Conservation (phyloP, 139 green algal genomes). For the Diplosphaera chodatii region DNA sequence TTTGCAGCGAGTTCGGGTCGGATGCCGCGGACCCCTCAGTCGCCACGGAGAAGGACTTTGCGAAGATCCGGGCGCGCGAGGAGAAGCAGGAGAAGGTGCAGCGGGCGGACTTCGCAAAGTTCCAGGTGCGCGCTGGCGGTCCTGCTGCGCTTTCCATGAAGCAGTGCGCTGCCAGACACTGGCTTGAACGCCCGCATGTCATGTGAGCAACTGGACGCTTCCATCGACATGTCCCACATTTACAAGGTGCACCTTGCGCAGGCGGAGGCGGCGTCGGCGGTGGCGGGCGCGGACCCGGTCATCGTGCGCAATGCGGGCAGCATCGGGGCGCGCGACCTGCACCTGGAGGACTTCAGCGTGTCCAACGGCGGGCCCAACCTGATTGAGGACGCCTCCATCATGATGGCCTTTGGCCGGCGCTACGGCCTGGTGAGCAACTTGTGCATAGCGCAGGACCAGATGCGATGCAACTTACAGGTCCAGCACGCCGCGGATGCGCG, state of each 20-base stretch:
- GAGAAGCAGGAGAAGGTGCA: constrained; percentile 43
- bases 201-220: no score
- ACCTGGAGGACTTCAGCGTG: constrained; percentile 74
- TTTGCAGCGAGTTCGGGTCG: constrained; percentile 5
- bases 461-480: no score
- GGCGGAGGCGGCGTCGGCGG: no score
- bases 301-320: constrained; percentile 29
- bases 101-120: constrained; percentile 42
- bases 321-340: constrained; percentile 54
- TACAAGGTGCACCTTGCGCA: no score
- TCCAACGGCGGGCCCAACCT: constrained; percentile 68
- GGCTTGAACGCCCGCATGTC: no score
- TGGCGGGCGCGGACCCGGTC: constrained; percentile 8
- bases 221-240: no score
- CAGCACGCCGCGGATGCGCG: no score
- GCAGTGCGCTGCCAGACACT: no score
- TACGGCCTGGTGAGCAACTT: constrained; percentile 83
- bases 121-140: no score
- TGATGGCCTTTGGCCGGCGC: constrained; percentile 59
- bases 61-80: constrained; percentile 56
- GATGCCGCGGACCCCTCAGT: constrained; percentile 24
- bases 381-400: constrained; percentile 57
- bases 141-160: no score
- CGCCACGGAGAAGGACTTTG: constrained; percentile 44
- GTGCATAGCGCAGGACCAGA: no score